These are phyloP conservation scores for Moesziomyces sp. DNA, from an alignment of 1,284 basidiomycete species.

Conservation along the genomic window DNA sequence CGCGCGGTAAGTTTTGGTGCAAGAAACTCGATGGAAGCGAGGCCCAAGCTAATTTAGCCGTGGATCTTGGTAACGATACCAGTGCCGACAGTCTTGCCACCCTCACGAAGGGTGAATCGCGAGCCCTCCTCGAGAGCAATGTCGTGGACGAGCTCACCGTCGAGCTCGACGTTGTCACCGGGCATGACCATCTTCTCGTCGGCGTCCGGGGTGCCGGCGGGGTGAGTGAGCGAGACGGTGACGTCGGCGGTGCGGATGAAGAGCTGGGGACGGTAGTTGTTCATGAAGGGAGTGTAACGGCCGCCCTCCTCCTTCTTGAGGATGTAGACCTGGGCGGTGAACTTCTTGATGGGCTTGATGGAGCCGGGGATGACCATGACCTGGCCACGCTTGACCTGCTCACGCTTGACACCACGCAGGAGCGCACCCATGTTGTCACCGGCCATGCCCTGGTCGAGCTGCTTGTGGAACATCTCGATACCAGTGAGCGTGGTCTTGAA, in stretches of 20 bases:
- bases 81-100: slow-evolving; percentile 79
- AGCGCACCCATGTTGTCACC: slow-evolving; percentile 99
- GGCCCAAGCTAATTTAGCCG: slow-evolving; percentile 20
- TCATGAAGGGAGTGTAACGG: slow-evolving; percentile 96
- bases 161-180: slow-evolving; percentile 96
- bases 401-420: slow-evolving; percentile 95
- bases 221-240: slow-evolving; percentile 86
- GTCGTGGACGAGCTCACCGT: slow-evolving; percentile 85
- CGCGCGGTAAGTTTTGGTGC: slow-evolving; percentile 15
- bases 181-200: slow-evolving; percentile 85
- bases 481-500: slow-evolving; percentile 96
- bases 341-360: slow-evolving; percentile 95
- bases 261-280: slow-evolving; percentile 94
- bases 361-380: slow-evolving; percentile 88
- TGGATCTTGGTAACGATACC: slow-evolving; percentile 66
- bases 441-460: slow-evolving; percentile 95
- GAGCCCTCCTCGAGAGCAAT: slow-evolving; percentile 91
- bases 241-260: slow-evolving; percentile 97
- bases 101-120: slow-evolving; percentile 97
- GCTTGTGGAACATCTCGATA: slow-evolving; percentile 99
- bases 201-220: slow-evolving; percentile 74
- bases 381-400: slow-evolving; percentile 93
- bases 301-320: slow-evolving; percentile 98
- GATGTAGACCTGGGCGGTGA: slow-evolving; percentile 70
- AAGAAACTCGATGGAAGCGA: not conserved